phyloP scores from a whole-genome alignment of 306 rosid species.

The Prunus campanulata region DNA sequence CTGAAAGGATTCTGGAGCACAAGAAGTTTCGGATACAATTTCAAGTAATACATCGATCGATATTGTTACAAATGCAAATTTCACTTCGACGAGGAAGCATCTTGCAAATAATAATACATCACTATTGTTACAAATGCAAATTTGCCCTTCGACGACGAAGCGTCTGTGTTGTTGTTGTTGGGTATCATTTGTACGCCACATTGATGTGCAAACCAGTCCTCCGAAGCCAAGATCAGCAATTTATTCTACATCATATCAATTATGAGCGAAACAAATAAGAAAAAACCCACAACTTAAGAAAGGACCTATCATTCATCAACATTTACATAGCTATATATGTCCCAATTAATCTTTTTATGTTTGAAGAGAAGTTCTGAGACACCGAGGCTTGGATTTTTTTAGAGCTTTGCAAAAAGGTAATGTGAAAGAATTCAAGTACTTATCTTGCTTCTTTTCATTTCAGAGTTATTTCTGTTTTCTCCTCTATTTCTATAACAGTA shows the following conservation, averaged over 20 bases:
- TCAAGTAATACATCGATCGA: neutral
- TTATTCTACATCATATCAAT: slow-evolving; percentile 36
- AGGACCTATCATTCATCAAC: neutral
- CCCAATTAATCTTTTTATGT: neutral
- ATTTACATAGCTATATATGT: too few species aligned
- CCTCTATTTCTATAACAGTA: slow-evolving; percentile 6
- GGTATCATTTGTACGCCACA: slow-evolving; percentile 24
- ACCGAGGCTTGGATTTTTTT: neutral
- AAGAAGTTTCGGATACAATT: neutral
- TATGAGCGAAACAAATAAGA: neutral
- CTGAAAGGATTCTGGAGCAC: neutral
- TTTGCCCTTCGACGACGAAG: neutral
- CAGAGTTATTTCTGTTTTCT: neutral
- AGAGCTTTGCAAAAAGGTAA: neutral
- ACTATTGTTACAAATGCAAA: neutral
- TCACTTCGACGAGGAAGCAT: neutral
- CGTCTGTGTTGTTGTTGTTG: neutral
- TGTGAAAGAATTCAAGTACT: neutral
- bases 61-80: neutral
- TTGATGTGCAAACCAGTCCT: slow-evolving; percentile 17
- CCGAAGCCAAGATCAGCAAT: slow-evolving; percentile 23
- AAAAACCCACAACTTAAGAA: neutral
- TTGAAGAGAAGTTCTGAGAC: neutral
- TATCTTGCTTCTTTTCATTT: neutral
- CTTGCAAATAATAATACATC: neutral